Base-by-base conservation (phyloP, 2,329 filamentous ascomycete species). In the Ceratocystis variospora region DNA sequence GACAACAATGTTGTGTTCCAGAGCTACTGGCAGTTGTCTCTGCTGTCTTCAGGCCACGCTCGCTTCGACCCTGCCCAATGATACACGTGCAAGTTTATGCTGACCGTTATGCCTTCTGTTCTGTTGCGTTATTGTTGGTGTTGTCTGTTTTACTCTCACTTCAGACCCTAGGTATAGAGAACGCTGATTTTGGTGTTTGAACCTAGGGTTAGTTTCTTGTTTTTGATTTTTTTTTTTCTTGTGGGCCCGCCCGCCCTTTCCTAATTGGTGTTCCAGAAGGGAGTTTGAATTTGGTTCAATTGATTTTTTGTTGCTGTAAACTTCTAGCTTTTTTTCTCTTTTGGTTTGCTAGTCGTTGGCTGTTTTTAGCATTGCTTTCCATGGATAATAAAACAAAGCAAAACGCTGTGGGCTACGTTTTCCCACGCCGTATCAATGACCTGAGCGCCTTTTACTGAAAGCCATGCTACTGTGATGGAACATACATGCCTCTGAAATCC, bases 1-100 rank as follows among this genome's bases (percentile, higher is more conserved):
- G 25, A 64, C 53, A 62, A 67, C 55, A 33, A 65, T 50, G 22
- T 57, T 45, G 67, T 57, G 44, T 68, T 65, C 63, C 31, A 62
- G 63, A 50, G 45, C n/a, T 67, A 59, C 46, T 57, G 50, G 46
- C 25, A 22, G 62, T 19, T 19, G 48, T 28, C 48, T 57, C 17
- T 55, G 33, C 22, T 44, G 10, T 57, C 31, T 64, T 57, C 25
- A 28, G 46, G 61, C 53, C 53, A 59, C 53, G 12, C 53, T 59
- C 53, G 53, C 28, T 59, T 59, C 28, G 22, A 17, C 17, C 15
- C 15, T 33, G n/a, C 53, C 33, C 33, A 25, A 53, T 31, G 53
- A 33, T 59, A 17, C 28, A 33, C 28, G 10, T 37, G 8, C 53
- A 12, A 59, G 53, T 59, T 33, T 59, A 44, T 37, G n/a, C 25